Percentiles rank a stretch among this genome's conserved stretches.
Conservation (phyloP, 192 early-diverging fungal species). For the Coemansia sp. region DNA sequence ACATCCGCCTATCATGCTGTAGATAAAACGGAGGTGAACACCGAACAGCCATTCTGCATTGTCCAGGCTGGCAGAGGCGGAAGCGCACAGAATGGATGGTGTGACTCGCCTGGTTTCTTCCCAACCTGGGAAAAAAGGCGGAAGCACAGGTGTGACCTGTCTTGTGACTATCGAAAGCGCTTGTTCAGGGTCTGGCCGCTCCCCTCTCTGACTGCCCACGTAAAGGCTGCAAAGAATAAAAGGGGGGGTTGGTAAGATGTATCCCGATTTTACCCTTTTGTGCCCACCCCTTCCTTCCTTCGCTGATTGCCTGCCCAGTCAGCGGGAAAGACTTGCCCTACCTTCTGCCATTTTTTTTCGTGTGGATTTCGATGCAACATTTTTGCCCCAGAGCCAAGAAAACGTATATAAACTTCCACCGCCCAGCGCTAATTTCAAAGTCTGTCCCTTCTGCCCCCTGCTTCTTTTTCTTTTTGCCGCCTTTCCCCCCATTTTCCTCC, state of each 20-base stretch:
- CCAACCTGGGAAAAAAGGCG: no score
- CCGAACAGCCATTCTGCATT: no score
- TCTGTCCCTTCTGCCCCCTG: neutral
- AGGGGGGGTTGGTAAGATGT: neutral
- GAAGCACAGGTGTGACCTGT: no score
- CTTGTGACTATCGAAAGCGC: neutral
- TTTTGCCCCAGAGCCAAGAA: neutral
- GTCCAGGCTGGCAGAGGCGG: no score
- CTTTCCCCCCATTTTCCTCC: neutral
- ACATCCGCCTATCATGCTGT: no score
- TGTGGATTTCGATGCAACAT: neutral
- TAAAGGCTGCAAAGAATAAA: neutral
- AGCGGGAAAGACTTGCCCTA: neutral
- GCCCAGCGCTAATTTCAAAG: neutral
- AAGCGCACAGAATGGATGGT: no score
- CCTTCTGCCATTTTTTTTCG: neutral
- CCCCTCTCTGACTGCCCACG: neutral
- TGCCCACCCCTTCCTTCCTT: neutral
- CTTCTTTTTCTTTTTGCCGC: neutral
- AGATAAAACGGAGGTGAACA: no score
- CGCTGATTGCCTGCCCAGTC: slow-evolving; percentile 3
- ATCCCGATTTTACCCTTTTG: neutral
- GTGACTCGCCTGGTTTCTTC: no score
- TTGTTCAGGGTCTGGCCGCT: neutral
- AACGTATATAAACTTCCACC: neutral